Evolutionary conservation across 495 filamentous ascomycete species (phyloP), one percentile per base, ranked within the genome.

Genomic region (Aspergillus sclerotioniger): DNA sequence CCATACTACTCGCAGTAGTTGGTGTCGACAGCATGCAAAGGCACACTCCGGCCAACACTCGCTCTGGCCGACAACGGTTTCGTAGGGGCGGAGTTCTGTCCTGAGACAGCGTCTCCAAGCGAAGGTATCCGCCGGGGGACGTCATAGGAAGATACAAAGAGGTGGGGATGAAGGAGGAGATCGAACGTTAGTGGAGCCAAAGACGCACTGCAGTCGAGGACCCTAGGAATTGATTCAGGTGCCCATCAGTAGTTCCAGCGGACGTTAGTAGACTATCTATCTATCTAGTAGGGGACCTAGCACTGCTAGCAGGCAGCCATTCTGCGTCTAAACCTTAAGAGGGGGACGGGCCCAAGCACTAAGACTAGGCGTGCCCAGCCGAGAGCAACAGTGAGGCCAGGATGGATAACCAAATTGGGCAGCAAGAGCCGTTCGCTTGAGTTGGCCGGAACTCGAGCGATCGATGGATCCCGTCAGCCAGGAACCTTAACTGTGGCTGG

Each of bases 391-490:
- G 54, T 53, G 60, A 58, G 60, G 60, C 61, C 53, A 56, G 44
- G 17, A 33, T 31, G 19, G 35, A 50, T 50, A 8, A 25, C 17
- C 32, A 53, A 54, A 64, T 64, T 64, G 62, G 62, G 62, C 62
- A 64, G 62, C 62, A 60, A 64, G 47, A 52, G 39, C 28, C 53
- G 19, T 15, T 35, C 50, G 45, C 37, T 60, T 63, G 55, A 53
- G 54, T 53, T 60, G 57, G 44, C 53, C 41, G 54, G 53, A n/a
- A n/a, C 8, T 6, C 13, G n/a, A 41, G n/a, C 37, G 37, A 25
- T 25, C 37, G n/a, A 41, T 41, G 12, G 37, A 41, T 41, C 47
- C 47, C 25, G 47, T 32, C 28, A 50, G 28, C 20, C 21, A 29
- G 20, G 20, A 49, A 49, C 46, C 46, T 49, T 49, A 29, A 49